Conservation (phyloP, 805 yeast species). For the Kazachstania taianensis region DNA sequence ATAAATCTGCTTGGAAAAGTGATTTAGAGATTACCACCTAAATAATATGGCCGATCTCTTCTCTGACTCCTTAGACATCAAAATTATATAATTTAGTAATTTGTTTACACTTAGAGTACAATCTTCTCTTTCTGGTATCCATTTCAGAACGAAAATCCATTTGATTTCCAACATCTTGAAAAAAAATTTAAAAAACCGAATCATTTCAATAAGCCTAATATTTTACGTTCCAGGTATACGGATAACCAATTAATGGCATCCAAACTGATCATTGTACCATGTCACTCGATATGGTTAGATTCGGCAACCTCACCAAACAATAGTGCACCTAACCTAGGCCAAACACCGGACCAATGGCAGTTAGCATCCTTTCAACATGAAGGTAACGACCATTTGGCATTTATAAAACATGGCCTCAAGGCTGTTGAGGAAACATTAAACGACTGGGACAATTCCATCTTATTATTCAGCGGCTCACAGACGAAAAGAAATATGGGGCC, state of each 20-base stretch:
- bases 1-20: slow-evolving; percentile 41
- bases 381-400: slow-evolving; percentile 58
- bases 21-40: slow-evolving; percentile 47
- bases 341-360: slow-evolving; percentile 46
- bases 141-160: no score
- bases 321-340: slow-evolving; percentile 35
- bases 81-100: no score
- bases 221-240: not conserved
- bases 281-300: slow-evolving; percentile 52
- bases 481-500: slow-evolving; percentile 49
- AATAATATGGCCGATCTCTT: no score
- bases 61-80: no score
- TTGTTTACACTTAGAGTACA: no score
- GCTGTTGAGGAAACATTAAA: slow-evolving; percentile 33
- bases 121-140: no score
- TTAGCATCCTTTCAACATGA: slow-evolving; percentile 59
- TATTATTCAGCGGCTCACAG: slow-evolving; percentile 57
- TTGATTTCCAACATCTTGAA: no score
- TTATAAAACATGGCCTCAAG: slow-evolving; percentile 47
- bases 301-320: slow-evolving; percentile 4
- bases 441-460: slow-evolving; percentile 26
- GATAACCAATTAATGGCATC: slow-evolving; percentile 1
- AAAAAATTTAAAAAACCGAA: no score
- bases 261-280: slow-evolving; percentile 42
- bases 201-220: no score